A percentile compares a stretch with the other conserved stretches of the same genome.
These are phyloP conservation scores for Blumeriella jaapii DNA, from an alignment of 2,329 filamentous ascomycete genomes.

Conservation along the genomic window DNA sequence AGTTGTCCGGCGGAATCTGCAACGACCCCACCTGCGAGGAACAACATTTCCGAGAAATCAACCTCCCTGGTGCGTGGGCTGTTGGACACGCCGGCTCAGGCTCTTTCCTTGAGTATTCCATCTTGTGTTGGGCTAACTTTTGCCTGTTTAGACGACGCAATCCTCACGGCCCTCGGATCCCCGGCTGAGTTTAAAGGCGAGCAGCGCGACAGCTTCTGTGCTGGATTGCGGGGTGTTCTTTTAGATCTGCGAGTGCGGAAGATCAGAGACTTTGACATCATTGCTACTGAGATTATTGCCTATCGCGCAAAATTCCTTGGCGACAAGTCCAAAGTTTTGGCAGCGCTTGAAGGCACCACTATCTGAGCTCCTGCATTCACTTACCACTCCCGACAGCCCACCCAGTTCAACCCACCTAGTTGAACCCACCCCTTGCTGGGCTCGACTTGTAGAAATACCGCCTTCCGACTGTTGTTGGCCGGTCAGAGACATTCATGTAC, in stretches of 20 bases:
- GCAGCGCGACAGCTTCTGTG: slow-evolving; percentile 48
- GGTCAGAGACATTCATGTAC: no score
- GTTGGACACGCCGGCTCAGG: slow-evolving; percentile 12
- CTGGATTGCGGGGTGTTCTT: slow-evolving; percentile 50
- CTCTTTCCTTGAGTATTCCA: slow-evolving; percentile 16
- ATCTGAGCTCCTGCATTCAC: slow-evolving; percentile 19
- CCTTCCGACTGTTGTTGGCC: no score
- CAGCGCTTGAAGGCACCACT: slow-evolving; percentile 33
- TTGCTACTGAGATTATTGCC: slow-evolving; percentile 55
- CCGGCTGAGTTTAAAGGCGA: slow-evolving; percentile 51
- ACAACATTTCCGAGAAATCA: slow-evolving; percentile 71
- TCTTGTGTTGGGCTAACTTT: slow-evolving; percentile 30
- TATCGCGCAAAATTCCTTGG: slow-evolving; percentile 53
- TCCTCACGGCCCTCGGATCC: slow-evolving; percentile 60
- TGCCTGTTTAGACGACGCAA: slow-evolving; percentile 50
- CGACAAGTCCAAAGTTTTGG: slow-evolving; percentile 52
- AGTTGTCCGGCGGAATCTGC: slow-evolving; percentile 59
- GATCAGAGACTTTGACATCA: slow-evolving; percentile 53
- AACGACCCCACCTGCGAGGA: slow-evolving; percentile 60
- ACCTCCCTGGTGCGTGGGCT: slow-evolving; percentile 59
- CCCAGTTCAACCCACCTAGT: no score
- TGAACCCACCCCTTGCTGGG: no score
- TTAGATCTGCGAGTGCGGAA: slow-evolving; percentile 46
- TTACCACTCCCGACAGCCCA: no score
- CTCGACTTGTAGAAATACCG: no score